Conservation (phyloP, 2,329 filamentous ascomycete species). For the Zarea fungicola region DNA sequence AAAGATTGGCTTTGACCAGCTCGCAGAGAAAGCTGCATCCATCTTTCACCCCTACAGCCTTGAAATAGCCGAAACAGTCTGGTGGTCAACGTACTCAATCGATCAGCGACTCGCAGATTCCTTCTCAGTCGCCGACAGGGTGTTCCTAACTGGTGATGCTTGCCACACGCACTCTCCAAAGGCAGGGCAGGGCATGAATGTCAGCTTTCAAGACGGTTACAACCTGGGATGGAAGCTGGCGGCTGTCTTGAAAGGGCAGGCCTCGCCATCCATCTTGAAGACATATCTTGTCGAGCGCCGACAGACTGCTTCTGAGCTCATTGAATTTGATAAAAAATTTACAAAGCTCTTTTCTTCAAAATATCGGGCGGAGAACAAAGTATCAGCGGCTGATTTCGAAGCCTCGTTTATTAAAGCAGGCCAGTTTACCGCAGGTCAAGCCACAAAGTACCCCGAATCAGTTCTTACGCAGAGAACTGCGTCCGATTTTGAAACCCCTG, state of each 20-base stretch:
- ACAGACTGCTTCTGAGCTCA: conserved; percentile 56
- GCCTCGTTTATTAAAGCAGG: too few relatives aligned
- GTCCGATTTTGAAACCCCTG: not conserved
- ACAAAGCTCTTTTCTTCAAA: conserved; percentile 47
- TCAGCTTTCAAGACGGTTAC: conserved; percentile 59
- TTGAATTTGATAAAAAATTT: conserved; percentile 53
- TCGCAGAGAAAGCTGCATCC: conserved; percentile 35
- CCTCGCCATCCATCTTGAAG: conserved; percentile 32
- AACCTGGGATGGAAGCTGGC: conserved; percentile 53
- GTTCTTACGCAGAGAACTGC: too few relatives aligned
- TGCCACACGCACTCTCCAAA: conserved; percentile 53
- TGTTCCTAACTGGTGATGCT: conserved; percentile 67
- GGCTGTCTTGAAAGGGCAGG: conserved; percentile 33
- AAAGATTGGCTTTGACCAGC: not conserved
- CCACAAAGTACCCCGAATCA: too few relatives aligned
- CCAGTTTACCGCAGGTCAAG: too few relatives aligned
- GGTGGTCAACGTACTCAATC: conserved; percentile 62
- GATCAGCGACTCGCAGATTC: conserved; percentile 56
- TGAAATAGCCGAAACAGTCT: conserved; percentile 48
- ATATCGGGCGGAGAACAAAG: conserved; percentile 29
- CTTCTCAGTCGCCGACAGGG: conserved; percentile 45
- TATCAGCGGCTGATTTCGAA: too few relatives aligned
- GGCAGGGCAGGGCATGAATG: conserved; percentile 65
- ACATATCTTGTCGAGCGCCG: conserved; percentile 48
- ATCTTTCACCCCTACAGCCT: conserved; percentile 52